phyloP scores from a whole-genome alignment of 331 rosid genomes.

The Quercus phellos region DNA sequence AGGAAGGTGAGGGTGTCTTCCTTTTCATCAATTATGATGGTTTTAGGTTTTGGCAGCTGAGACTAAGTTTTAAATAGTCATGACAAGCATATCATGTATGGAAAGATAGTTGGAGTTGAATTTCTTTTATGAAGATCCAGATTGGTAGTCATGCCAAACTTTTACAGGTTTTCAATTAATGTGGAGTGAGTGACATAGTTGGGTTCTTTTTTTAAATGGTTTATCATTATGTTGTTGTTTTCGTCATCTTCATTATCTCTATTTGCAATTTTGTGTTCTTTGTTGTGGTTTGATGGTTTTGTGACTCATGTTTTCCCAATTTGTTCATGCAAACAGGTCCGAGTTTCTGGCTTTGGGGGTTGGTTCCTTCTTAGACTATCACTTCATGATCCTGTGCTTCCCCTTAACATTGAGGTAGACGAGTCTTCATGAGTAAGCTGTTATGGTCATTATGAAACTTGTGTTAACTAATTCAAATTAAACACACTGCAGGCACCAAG shows the following conservation, averaged over 20 bases:
- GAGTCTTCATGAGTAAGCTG: slow-evolving; percentile 1
- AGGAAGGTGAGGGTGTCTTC: neutral
- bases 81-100: neutral
- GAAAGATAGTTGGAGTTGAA: neutral
- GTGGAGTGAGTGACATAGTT: neutral
- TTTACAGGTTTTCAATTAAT: neutral
- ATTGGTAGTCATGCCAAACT: neutral
- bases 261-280: slow-evolving; percentile 1
- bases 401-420: slow-evolving; percentile 93
- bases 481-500: slow-evolving; percentile 55
- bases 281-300: neutral
- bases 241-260: neutral
- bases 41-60: neutral
- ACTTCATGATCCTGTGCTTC: slow-evolving; percentile 95
- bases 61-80: neutral
- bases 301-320: slow-evolving; percentile 14
- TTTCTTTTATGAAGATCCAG: neutral
- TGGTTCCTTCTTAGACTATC: slow-evolving; percentile 96
- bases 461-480: slow-evolving; percentile 17
- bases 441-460: neutral
- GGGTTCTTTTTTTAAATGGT: neutral
- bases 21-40: neutral
- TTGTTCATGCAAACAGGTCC: slow-evolving; percentile 49
- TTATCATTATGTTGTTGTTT: neutral
- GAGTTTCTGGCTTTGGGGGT: slow-evolving; percentile 83